Conservation (phyloP, 2,329 filamentous ascomycete genomes). For the Knoxdaviesia proteae region DNA sequence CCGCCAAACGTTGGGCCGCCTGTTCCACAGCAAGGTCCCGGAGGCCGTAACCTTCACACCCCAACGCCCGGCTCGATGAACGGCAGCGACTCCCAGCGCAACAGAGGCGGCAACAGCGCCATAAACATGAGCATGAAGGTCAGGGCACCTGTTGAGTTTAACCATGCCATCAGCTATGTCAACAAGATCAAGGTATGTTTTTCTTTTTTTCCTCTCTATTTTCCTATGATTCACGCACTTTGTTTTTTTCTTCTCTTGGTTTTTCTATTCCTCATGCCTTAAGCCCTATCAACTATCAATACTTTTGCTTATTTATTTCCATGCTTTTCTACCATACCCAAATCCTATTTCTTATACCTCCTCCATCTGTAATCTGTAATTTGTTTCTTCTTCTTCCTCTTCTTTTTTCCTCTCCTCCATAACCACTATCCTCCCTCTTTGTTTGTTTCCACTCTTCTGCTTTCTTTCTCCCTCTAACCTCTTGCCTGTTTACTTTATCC, state of each 20-base stretch:
- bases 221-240: neutral
- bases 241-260: neutral
- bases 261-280: neutral
- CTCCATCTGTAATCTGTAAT: too few relatives aligned
- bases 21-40: constrained; percentile 10
- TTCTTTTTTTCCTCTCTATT: neutral
- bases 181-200: constrained; percentile 89
- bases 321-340: too few relatives aligned
- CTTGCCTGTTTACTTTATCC: too few relatives aligned
- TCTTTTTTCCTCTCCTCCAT: too few relatives aligned
- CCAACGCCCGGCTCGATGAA: constrained; percentile 39
- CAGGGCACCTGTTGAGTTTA: constrained; percentile 90
- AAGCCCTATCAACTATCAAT: too few relatives aligned
- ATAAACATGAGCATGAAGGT: constrained; percentile 41
- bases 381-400: too few relatives aligned
- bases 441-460: too few relatives aligned
- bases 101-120: constrained; percentile 8
- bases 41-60: constrained; percentile 32
- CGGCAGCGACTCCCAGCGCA: constrained; percentile 35
- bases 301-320: too few relatives aligned
- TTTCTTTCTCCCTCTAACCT: too few relatives aligned
- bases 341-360: too few relatives aligned
- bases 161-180: constrained; percentile 97
- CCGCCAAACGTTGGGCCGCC: constrained; percentile 10
- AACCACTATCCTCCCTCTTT: too few relatives aligned